Evolutionary conservation across 129 eudicot genomes (phyloP).

Genomic region (Flaveria bidentis): DNA sequence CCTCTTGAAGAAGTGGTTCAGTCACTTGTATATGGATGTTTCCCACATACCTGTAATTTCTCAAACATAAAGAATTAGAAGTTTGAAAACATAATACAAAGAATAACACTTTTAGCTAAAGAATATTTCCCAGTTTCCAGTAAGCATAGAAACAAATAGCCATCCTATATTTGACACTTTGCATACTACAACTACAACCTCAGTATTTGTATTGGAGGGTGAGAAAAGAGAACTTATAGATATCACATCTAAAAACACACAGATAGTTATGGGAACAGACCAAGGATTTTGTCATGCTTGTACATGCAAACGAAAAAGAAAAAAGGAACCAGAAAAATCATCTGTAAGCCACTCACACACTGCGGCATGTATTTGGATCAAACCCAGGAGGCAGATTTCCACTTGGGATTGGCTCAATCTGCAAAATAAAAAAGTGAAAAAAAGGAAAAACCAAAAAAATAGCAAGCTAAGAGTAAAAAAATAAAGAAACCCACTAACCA

Average conservation of each 20-base stretch:
- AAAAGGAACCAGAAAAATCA: constrained; percentile 11
- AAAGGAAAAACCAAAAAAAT: constrained; percentile 25
- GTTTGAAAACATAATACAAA: constrained; percentile 28
- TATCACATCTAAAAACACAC: constrained; percentile 9
- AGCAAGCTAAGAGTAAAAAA: constrained; percentile 17
- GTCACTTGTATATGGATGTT: constrained; percentile 84
- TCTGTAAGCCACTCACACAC: constrained; percentile 84
- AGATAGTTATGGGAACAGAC: constrained; percentile 1
- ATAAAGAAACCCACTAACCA: constrained; percentile 25
- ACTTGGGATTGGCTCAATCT: constrained; percentile 97
- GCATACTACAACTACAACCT: constrained; percentile 18
- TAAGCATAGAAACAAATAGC: constrained; percentile 24
- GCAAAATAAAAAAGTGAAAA: constrained; percentile 57
- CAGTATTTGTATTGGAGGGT: not conserved
- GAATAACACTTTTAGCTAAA: not conserved
- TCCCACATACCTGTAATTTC: constrained; percentile 83
- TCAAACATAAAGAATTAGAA: constrained; percentile 46
- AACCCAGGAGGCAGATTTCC: constrained; percentile 99
- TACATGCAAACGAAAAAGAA: constrained; percentile 22
- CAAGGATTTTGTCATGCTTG: constrained; percentile 27
- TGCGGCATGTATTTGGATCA: constrained; percentile 98
- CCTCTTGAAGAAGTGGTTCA: constrained; percentile 89
- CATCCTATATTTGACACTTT: constrained; percentile 29
- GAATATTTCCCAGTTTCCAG: constrained; percentile 18
- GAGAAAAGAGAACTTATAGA: constrained; percentile 10